Evolutionary conservation across 768 basidiomycete species (phyloP), one percentile per base, ranked within the genome.

Genomic region (Tubosaeta sp.): DNA sequence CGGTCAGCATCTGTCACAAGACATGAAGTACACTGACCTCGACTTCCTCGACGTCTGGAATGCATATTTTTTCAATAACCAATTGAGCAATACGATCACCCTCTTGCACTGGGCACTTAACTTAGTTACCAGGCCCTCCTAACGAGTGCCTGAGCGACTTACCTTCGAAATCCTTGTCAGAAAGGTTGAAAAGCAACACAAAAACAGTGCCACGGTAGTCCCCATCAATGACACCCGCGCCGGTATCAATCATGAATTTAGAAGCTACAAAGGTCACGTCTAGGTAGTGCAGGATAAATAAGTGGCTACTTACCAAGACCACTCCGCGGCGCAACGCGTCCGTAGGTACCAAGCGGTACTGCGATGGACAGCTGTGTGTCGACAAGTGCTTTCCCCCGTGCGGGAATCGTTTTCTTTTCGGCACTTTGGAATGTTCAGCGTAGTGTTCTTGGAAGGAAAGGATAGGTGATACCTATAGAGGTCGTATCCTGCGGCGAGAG

Each of bases 191-290:
- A 41, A 99, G 76, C 27, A 99, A 76, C 33, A 98, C 91, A 64
- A 87, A 93, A 43, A 99, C 82, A 12, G 84, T 75, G 19, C 97
- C 97, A 48, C 97, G 80, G 70, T 99, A 98, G 68, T 99, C 97
- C 7, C 92, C 91, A 57, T 99, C 97, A 46, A 99, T 82, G 7
- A 99, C 97, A 19, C 95, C 97, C 11, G 97, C 97, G 2, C 97
- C 97, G 1, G 95, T 98, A 65, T 95, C 91, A 53, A 98, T 97
- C 84, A 92, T 93, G 69, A 91, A 94, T 66, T 99, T 99, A 14
- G 90, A 89, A 17, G 97, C 97, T 97, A 56, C 16, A 56, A 38
- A 14, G 53, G 27, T 44, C 26, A 49, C 22, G 16, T 47, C 49
- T 8, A 46, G 44, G 38, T 34, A 32, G 19, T 50, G 17, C 48